Conservation (phyloP, 805 yeast genomes). For the Cyberlindnera nakhonratchasimensis region DNA sequence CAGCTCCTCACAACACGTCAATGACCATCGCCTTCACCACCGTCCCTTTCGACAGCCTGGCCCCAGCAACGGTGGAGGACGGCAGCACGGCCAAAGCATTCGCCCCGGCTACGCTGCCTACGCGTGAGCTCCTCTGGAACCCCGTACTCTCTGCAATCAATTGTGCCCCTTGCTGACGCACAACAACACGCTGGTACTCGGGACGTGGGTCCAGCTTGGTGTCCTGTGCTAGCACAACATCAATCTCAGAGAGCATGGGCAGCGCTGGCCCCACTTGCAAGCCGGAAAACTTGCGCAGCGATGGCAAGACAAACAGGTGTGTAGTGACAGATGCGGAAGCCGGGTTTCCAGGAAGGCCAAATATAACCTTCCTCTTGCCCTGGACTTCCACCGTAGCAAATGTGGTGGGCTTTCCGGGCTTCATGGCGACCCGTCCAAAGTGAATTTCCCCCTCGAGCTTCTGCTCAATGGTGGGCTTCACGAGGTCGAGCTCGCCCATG, state of each 20-base stretch:
- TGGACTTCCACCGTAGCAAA: constrained; percentile 40
- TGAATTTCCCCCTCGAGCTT: constrained; percentile 41
- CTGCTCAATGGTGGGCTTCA: constrained; percentile 47
- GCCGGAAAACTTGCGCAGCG: constrained; percentile 39
- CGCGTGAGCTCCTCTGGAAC: constrained; percentile 47
- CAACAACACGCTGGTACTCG: constrained; percentile 46
- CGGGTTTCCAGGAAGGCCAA: constrained; percentile 57
- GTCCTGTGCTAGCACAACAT: constrained; percentile 32
- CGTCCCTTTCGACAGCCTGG: constrained; percentile 21
- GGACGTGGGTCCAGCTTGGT: constrained; percentile 45
- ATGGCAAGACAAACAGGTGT: constrained; percentile 45
- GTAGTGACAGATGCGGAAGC: constrained; percentile 50
- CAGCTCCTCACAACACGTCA: constrained; percentile 17
- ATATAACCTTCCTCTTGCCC: constrained; percentile 32
- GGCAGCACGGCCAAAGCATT: constrained; percentile 46
- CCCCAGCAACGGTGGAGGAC: constrained; percentile 21
- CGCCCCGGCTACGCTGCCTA: constrained; percentile 45
- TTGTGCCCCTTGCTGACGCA: constrained; percentile 29
- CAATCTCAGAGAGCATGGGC: constrained; percentile 32
- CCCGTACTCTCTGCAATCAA: constrained; percentile 44
- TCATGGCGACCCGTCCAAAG: constrained; percentile 56
- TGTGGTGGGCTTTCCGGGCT: constrained; percentile 58
- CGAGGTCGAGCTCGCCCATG: constrained; percentile 52
- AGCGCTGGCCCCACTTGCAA: constrained; percentile 12
- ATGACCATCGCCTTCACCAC: constrained; percentile 29